phyloP scores from a whole-genome alignment of 1,284 basidiomycete genomes.

The Boletus semigastroideus region DNA sequence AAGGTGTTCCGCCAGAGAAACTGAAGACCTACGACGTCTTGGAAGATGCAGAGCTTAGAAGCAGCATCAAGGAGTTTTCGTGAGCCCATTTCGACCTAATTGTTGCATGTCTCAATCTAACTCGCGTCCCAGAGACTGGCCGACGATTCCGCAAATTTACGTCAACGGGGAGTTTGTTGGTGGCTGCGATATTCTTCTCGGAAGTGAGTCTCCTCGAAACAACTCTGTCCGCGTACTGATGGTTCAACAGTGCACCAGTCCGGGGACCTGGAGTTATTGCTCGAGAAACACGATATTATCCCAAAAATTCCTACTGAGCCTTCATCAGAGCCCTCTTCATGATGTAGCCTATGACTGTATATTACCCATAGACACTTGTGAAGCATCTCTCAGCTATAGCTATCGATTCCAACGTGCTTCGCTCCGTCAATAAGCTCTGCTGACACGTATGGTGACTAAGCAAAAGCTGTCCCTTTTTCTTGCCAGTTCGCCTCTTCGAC shows the following conservation, averaged over 20 bases:
- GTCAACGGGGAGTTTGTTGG: slow-evolving; percentile 95
- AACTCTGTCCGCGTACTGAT: background rate
- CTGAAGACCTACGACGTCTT: slow-evolving; percentile 89
- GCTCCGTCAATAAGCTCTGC: too few relatives aligned
- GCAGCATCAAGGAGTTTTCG: slow-evolving; percentile 95
- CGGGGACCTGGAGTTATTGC: slow-evolving; percentile 86
- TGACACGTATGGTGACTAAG: slow-evolving; percentile 13
- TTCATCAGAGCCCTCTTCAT: slow-evolving; percentile 13
- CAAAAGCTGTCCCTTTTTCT: slow-evolving; percentile 1
- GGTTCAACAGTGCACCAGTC: slow-evolving; percentile 84
- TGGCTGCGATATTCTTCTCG: slow-evolving; percentile 92
- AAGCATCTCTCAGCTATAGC: background rate
- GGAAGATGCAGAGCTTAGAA: slow-evolving; percentile 81
- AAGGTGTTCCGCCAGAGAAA: slow-evolving; percentile 80
- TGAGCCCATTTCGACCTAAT: slow-evolving; percentile 41
- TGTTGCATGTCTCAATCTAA: background rate
- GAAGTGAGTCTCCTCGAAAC: slow-evolving; percentile 60
- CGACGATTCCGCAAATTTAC: slow-evolving; percentile 96
- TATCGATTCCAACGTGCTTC: background rate
- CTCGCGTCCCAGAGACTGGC: slow-evolving; percentile 76
- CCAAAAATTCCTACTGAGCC: slow-evolving; percentile 32
- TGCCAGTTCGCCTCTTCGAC: background rate
- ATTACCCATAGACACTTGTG: slow-evolving; percentile 3
- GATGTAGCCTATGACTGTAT: slow-evolving; percentile 2
- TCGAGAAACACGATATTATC: slow-evolving; percentile 74